Conservation (phyloP, 2,329 filamentous ascomycete genomes). For the Aspergillus sp. region DNA sequence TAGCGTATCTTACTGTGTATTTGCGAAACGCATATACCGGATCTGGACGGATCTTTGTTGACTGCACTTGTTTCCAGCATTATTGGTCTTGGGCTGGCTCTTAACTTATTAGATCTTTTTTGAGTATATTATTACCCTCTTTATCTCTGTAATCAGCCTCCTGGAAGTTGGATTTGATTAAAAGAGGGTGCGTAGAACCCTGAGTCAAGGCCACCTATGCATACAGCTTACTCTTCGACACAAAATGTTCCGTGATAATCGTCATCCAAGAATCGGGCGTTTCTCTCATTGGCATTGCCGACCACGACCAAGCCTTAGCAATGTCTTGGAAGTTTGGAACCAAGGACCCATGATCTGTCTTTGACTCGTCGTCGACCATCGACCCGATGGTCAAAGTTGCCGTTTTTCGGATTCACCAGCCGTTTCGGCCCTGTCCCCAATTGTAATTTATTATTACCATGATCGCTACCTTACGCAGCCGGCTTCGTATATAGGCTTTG, state of each 20-base stretch:
- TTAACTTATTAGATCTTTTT: too few relatives aligned
- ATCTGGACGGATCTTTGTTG: neutral
- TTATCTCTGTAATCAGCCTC: too few relatives aligned
- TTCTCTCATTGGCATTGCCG: neutral
- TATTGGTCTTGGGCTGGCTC: neutral
- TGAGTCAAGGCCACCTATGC: neutral
- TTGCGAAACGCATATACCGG: neutral
- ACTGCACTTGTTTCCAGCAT: neutral
- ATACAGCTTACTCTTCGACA: neutral
- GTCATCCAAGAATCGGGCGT: neutral
- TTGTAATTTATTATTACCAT: too few relatives aligned
- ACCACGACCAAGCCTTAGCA: conserved; percentile 2
- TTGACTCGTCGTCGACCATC: too few relatives aligned
- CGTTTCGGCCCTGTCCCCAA: too few relatives aligned
- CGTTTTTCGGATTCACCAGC: too few relatives aligned
- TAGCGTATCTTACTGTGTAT: neutral
- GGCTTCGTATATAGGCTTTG: neutral
- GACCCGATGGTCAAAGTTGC: too few relatives aligned
- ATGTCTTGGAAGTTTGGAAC: too few relatives aligned
- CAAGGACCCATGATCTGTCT: too few relatives aligned
- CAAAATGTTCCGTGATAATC: neutral
- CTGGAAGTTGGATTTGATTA: too few relatives aligned
- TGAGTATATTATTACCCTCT: too few relatives aligned
- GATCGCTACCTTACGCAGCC: too few relatives aligned
- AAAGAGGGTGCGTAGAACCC: neutral